Evolutionary conservation across 1,284 basidiomycete species (phyloP), one percentile per base, ranked within the genome.

Genomic region (Papiliotrema fonsecae): DNA sequence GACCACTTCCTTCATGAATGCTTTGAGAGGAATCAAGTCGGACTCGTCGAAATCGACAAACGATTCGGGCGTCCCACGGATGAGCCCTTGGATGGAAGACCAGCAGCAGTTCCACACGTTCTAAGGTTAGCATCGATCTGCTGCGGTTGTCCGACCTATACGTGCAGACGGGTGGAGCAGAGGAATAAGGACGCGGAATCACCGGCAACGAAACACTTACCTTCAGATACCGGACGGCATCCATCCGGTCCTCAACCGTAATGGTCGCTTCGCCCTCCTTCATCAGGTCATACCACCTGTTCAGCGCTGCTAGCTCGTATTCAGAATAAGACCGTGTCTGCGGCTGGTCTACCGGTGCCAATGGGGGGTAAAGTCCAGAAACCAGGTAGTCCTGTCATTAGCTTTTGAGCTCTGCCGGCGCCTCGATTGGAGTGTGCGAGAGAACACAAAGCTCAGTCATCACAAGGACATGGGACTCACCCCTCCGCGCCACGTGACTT

Each of bases 101-200:
- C 66, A 67, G 24, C 62, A 58, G 32, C 59, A 61, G 40, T 71
- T 73, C 65, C 65, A 67, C 1, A 72, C 61, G 60, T 72, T 72
- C 70, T 72, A 54, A 13, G 6, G 26, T 10, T 6, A 25, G 30
- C n/a, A n/a, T n/a, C n/a, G n/a, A n/a, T n/a, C n/a, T n/a, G n/a
- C n/a, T n/a, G n/a, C n/a, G n/a, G n/a, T n/a, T n/a, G n/a, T n/a
- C n/a, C n/a, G n/a, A n/a, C n/a, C n/a, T n/a, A n/a, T n/a, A n/a
- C n/a, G n/a, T n/a, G n/a, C n/a, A n/a, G n/a, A n/a, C n/a, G n/a
- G n/a, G n/a, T n/a, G n/a, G n/a, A n/a, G n/a, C n/a, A n/a, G n/a
- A n/a, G n/a, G n/a, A n/a, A 27, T 19, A 18, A 45, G 42, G 24
- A 14, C 19, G n/a, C 27, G 44, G 25, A 37, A 18, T 25, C 9